Evolutionary conservation across 2,329 filamentous ascomycete genomes (phyloP), one percentile per base, ranked within the genome.

Genomic region (Venturia pyrina): DNA sequence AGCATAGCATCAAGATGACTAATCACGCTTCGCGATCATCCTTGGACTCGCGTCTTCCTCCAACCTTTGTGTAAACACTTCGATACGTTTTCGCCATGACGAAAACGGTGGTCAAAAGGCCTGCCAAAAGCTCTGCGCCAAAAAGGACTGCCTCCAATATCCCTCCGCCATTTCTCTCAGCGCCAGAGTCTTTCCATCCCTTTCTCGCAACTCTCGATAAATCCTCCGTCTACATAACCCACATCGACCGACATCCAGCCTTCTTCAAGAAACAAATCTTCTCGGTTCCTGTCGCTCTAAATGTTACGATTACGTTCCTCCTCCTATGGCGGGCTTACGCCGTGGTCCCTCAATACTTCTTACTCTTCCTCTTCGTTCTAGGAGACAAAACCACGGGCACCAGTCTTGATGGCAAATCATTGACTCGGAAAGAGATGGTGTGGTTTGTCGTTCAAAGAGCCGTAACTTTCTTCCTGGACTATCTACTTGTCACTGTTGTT

Each of bases 221-320:
- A 66, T 78, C 83, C 66, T 86, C 90, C 75, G 83, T 96, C 74
- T 96, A 97, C 82, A 84, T 97, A 72, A 83, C 89, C 40, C 92
- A 96, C 79, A 81, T 96, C 76, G 93, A 97, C 80, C 79, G 78
- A 67, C 87, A 89, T 68, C 86, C 87, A 0, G 76, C 78, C 24
- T 81, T 82, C 37, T 86, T 93, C 78, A 97, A 97, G 78, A 85
- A 85, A 74, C 89, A 90, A 72, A 89, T 96, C 71, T 97, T 96
- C 77, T 72, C 86, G 61, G 87, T 96, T 0, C 91, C 93, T 19
- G 82, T 91, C 21, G 75, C 87, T 21, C 86, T 96, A 77, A 97
- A 97, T 76, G 66, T 89, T 43, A 77, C 79, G 70, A 86, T 97
- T 66, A 79, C 82, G 10, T 72, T 81, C 1, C 76, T 90, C 41